A percentile compares a stretch with the other conserved stretches of the same genome.
phyloP scores from a whole-genome alignment of 2,329 filamentous ascomycete species.

The Fusarium heterosporum region DNA sequence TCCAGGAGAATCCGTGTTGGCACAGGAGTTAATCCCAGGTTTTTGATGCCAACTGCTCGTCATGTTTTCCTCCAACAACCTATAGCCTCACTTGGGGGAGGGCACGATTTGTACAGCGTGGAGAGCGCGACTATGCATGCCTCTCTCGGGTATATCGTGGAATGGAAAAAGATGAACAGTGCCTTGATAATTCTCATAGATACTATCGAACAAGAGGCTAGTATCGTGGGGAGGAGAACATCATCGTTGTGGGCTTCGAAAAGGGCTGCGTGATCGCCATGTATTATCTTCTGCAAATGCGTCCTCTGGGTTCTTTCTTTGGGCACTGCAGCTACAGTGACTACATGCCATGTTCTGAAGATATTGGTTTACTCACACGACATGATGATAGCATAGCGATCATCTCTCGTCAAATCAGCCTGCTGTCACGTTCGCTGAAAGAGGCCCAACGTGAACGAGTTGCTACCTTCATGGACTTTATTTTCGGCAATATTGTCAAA shows the following conservation, averaged over 20 bases:
- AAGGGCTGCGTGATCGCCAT: constrained; percentile 13
- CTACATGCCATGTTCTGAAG: constrained; percentile 2
- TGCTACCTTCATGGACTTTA: not conserved
- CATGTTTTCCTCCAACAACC: no score
- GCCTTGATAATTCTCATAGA: not conserved
- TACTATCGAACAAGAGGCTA: constrained; percentile 5
- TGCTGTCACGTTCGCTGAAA: not conserved
- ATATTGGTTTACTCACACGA: no score
- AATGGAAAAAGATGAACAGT: not conserved
- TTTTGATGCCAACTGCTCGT: no score
- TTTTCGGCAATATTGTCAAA: no score
- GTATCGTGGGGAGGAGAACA: not conserved
- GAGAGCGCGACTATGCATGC: no score
- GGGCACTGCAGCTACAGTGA: constrained; percentile 1
- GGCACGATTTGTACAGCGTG: no score
- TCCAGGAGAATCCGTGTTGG: no score
- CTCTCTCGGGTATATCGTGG: no score
- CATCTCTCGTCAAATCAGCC: not conserved
- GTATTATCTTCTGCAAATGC: constrained; percentile 2
- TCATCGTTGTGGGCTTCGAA: constrained; percentile 21
- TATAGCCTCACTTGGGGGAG: no score
- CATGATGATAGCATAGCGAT: no score
- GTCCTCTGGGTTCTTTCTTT: constrained; percentile 14
- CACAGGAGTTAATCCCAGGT: no score
- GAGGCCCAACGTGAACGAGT: not conserved